Base-by-base conservation (phyloP, 257 asterid genomes). In the Gynochthodes officinalis region DNA sequence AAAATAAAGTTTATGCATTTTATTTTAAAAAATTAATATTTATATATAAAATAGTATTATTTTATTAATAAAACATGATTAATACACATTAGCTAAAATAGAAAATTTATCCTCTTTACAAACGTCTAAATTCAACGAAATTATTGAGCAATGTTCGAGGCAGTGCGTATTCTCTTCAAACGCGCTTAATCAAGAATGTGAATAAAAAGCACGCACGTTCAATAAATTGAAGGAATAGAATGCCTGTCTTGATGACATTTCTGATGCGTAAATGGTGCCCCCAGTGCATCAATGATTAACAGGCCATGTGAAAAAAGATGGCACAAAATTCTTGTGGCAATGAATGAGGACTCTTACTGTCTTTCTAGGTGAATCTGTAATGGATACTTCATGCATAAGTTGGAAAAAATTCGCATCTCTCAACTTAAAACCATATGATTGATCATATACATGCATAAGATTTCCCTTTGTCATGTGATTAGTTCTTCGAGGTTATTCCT, bases 231-330 rank as follows among this genome's bases (percentile, higher is more conserved):
- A 16, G 54, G 49, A 61, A 55, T 35, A 50, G 55, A 70, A 74
- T 72, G 54, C 42, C 62, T 37, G 43, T 43, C 43, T 59, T 61
- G 75, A 73, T 73, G 57, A 75, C 30, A 42, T 8, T 68, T 61
- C 73, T 68, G 68, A 73, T 73, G 25, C 58, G 54, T 27, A 78
- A 78, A 55, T 27, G 65, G 65, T 64, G 65, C 40, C 1, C 55
- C 50, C 67, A 18, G 64, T 63, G 30, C 33, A 4, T 58, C 67
- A 62, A 74, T 72, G 52, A 74, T 58, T 79, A 81, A 75, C 82
- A 77, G 32, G 40, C 80, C 86, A 79, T 64, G 90, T 81, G 86
- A 78, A 30, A 57, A 55, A 73, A 73, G 52, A 52, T 44, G 50
- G 67, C 33, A 43, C 77, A 69, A 75, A 64, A 69, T 65, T 67